Evolutionary conservation across 179 eudicot genomes (phyloP).

Genomic region (Beta corolliflora): DNA sequence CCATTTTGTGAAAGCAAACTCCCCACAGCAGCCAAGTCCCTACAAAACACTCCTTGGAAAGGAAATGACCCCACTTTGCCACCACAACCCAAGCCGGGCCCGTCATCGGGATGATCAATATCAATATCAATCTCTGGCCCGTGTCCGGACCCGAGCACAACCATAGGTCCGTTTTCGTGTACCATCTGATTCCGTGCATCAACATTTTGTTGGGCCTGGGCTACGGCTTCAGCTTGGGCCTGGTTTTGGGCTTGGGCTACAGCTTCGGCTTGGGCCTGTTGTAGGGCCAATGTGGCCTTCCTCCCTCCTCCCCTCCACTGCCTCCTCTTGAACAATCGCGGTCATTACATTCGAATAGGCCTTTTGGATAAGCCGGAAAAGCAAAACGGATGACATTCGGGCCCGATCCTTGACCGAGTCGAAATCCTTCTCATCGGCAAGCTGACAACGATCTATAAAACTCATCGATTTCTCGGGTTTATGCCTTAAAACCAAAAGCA

Average conservation of each 20-base stretch:
- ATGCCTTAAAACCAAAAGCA: constrained; percentile 70
- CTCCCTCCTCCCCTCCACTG: constrained; percentile 51
- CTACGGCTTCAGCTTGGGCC: constrained; percentile 35
- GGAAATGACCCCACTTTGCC: constrained; percentile 25
- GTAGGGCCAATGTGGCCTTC: constrained; percentile 54
- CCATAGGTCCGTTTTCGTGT: not conserved
- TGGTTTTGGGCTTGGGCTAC: constrained; percentile 1
- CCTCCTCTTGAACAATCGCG: constrained; percentile 60
- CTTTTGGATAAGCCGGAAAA: constrained; percentile 75
- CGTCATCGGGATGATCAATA: constrained; percentile 34
- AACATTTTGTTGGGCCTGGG: constrained; percentile 19
- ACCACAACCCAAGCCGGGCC: not conserved
- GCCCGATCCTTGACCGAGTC: constrained; percentile 79
- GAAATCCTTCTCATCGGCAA: constrained; percentile 63
- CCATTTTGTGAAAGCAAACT: constrained; percentile 78
- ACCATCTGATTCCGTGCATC: constrained; percentile 15
- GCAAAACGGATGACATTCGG: constrained; percentile 60
- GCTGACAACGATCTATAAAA: constrained; percentile 81
- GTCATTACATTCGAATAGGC: constrained; percentile 58
- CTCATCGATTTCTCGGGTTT: constrained; percentile 77
- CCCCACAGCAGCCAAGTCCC: constrained; percentile 81
- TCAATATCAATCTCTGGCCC: constrained; percentile 7
- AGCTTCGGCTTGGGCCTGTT: constrained; percentile 46
- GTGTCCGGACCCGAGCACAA: not conserved
- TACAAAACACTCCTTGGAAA: constrained; percentile 67